Base-by-base conservation (phyloP, 2,329 filamentous ascomycete species). In the Sarocladium brachiariae region DNA sequence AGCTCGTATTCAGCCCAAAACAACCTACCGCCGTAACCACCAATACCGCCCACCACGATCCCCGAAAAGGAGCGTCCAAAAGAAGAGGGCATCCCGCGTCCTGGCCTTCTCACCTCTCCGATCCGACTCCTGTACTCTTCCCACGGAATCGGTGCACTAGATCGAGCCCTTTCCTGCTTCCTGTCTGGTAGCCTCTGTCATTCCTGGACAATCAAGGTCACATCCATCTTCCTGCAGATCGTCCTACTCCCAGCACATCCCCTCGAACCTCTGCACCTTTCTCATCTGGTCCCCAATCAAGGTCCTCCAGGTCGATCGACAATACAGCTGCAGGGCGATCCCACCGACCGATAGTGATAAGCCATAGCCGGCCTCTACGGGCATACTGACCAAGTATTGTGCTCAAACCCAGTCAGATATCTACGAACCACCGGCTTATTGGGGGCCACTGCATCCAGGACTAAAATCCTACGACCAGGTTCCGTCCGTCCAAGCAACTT, bases 1-100 rank as follows among this genome's bases (percentile, higher is more conserved):
- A 47, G 43, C 43, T 47, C 43, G 43, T 47, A 47, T 47, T 47
- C 43, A 21, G 27, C 25, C n/a, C 24, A 47, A 33, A 47, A 30
- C 43, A 47, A 23, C 37, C 21, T 24, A 24, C 21, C 16, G 33
- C 43, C n/a, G n/a, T n/a, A n/a, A n/a, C n/a, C n/a, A n/a, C n/a
- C n/a, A n/a, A n/a, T n/a, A 47, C 21, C 43, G 19, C 24, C 43
- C 25, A 31, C 25, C 43, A 13, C 27, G 43, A 47, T 11, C 13
- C 16, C 25, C n/a, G 25, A 45, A 33, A 31, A 47, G 27, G 27
- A 47, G 43, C 16, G 21, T 14, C n/a, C 14, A 25, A 47, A 33
- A 16, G 16, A 41, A 14, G 37, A 41, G 10, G 7, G 27, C n/a
- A 30, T 13, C 27, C 27, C 13, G 7, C 27, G 27, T 30, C 27